Conservation (phyloP, 805 yeast genomes). For the Sugiyamaella qingdaonensis region DNA sequence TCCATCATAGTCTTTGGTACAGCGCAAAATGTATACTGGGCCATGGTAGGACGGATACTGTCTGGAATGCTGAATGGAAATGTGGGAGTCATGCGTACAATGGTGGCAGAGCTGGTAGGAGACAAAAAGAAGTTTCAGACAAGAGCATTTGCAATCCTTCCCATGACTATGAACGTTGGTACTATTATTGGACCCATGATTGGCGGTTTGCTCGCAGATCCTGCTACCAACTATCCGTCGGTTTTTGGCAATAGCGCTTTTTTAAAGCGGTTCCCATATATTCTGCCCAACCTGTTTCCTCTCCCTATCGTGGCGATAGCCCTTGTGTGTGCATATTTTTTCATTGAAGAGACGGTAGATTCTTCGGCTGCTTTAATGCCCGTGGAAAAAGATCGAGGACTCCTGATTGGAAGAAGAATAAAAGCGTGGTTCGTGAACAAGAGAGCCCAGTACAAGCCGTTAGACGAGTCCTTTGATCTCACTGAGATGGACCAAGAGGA, state of each 20-base stretch:
- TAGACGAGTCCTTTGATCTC: neutral
- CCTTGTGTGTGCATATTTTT: constrained; percentile 13
- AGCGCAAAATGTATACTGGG: constrained; percentile 46
- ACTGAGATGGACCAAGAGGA: neutral
- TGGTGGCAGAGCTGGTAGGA: constrained; percentile 49
- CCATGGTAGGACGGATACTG: constrained; percentile 47
- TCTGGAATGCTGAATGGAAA: constrained; percentile 58
- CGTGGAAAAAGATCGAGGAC: constrained; percentile 8
- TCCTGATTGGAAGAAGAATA: constrained; percentile 7
- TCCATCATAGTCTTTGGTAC: constrained; percentile 50
- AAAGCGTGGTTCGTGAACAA: neutral
- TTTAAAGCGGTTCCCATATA: constrained; percentile 42
- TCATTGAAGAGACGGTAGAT: constrained; percentile 15
- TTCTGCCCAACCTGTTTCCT: constrained; percentile 43
- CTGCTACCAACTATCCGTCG: constrained; percentile 32
- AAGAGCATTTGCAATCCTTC: constrained; percentile 53
- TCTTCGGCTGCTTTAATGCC: constrained; percentile 8
- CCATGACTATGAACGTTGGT: constrained; percentile 54
- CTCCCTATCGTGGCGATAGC: constrained; percentile 36
- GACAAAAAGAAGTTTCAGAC: constrained; percentile 53
- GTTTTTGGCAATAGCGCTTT: constrained; percentile 8
- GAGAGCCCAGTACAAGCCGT: neutral
- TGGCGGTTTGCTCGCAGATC: constrained; percentile 47
- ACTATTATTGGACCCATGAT: constrained; percentile 55
- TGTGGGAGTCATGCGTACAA: constrained; percentile 56